These are phyloP conservation scores for Dittrichia graveolens DNA, from an alignment of 129 eudicot genomes.

Conservation along the genomic window DNA sequence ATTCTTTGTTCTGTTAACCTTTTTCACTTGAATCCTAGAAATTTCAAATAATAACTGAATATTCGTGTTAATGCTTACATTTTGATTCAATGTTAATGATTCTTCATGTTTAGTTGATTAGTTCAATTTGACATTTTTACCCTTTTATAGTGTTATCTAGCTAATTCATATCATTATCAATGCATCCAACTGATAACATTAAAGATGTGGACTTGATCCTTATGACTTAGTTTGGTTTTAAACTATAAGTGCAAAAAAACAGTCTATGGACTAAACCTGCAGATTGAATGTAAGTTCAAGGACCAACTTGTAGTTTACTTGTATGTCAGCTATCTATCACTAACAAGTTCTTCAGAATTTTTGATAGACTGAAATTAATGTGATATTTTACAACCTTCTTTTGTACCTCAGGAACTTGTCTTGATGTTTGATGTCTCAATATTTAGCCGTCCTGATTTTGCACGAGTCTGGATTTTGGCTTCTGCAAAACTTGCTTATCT, in stretches of 20 bases:
- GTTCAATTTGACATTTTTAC: not conserved
- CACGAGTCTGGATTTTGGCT: conserved; percentile 89
- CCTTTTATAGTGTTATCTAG: not conserved
- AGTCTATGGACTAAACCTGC: conserved; percentile 9
- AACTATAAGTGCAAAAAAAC: conserved; percentile 8
- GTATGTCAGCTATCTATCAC: not conserved
- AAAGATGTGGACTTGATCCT: not conserved
- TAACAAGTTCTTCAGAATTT: conserved; percentile 4
- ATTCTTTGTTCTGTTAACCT: too few relatives aligned
- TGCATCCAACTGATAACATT: conserved; percentile 5
- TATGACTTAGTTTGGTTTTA: conserved; percentile 11
- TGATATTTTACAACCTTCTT: conserved; percentile 33
- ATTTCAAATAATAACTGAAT: too few relatives aligned
- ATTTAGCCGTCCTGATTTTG: conserved; percentile 75
- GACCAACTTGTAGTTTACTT: not conserved
- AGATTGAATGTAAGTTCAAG: conserved; percentile 10
- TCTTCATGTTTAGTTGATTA: not conserved
- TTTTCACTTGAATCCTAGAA: too few relatives aligned
- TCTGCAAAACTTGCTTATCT: conserved; percentile 64
- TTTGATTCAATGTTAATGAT: too few relatives aligned
- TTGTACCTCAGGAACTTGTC: conserved; percentile 70
- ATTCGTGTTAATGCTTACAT: too few relatives aligned
- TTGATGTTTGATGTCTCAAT: conserved; percentile 88
- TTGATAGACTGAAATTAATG: not conserved
- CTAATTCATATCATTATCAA: not conserved